phyloP scores from a whole-genome alignment of 176 grass and related monocot genomes.

The Bothriochloa decipiens region DNA sequence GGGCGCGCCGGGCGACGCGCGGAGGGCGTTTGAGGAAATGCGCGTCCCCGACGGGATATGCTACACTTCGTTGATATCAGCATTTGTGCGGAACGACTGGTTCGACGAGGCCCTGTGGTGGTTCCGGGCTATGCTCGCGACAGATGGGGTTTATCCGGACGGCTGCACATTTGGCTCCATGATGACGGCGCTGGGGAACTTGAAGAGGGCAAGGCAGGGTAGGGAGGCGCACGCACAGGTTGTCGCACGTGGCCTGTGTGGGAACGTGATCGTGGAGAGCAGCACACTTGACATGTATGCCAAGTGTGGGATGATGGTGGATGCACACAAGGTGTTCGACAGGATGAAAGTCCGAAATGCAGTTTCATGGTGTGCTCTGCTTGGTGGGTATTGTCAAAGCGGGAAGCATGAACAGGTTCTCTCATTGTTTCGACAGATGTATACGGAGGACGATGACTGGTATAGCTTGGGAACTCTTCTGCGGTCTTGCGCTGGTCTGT shows the following conservation, averaged over 20 bases:
- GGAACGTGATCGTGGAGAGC: conserved; percentile 82
- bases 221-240: conserved; percentile 64
- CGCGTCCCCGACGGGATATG: conserved; percentile 68
- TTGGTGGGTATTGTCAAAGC: conserved; percentile 70
- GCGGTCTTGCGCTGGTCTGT: conserved; percentile 66
- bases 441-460: conserved; percentile 46
- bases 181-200: conserved; percentile 73
- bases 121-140: conserved; percentile 55
- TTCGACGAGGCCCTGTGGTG: conserved; percentile 57
- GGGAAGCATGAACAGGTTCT: conserved; percentile 60
- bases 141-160: conserved; percentile 38
- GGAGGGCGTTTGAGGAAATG: conserved; percentile 74
- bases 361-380: conserved; percentile 79
- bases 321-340: conserved; percentile 75
- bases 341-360: conserved; percentile 66
- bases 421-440: conserved; percentile 63
- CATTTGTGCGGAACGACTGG: conserved; percentile 67
- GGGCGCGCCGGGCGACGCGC: conserved; percentile 39
- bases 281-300: conserved; percentile 88
- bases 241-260: conserved; percentile 58
- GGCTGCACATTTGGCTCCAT: conserved; percentile 73
- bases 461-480: conserved; percentile 77
- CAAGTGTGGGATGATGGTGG: conserved; percentile 65
- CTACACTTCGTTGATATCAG: conserved; percentile 83
- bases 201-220: conserved; percentile 59